These are phyloP conservation scores for Pestalotiopsis fici DNA, from an alignment of 2,329 filamentous ascomycete species.

Conservation along the genomic window DNA sequence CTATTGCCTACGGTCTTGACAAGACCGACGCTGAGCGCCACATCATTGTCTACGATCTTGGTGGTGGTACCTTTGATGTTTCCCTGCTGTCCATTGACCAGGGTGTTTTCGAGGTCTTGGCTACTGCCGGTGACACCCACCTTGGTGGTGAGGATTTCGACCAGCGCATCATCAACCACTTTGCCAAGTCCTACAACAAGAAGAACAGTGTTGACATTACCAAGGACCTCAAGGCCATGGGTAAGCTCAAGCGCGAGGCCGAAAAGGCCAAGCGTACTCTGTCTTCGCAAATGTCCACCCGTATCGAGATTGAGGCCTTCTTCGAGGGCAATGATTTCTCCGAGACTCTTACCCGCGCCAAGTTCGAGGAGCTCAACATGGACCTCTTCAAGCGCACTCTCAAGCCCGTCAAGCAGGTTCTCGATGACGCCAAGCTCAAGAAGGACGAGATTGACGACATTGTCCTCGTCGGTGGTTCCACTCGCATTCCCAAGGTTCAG, in stretches of 20 bases:
- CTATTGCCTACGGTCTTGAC: slow-evolving; percentile 91
- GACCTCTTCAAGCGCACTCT: slow-evolving; percentile 99
- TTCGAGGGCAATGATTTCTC: slow-evolving; percentile 97
- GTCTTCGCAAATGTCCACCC: slow-evolving; percentile 89
- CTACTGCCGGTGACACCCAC: slow-evolving; percentile 95
- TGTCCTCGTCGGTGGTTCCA: slow-evolving; percentile 96
- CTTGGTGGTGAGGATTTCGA: slow-evolving; percentile 99
- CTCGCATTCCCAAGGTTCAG: slow-evolving; percentile 98
- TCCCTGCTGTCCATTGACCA: slow-evolving; percentile 89
- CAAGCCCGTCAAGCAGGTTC: slow-evolving; percentile 97
- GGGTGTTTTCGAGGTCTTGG: slow-evolving; percentile 91
- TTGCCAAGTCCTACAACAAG: slow-evolving; percentile 98
- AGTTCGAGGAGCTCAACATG: slow-evolving; percentile 99
- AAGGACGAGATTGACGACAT: slow-evolving; percentile 96
- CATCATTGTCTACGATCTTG: slow-evolving; percentile 91
- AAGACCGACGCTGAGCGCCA: slow-evolving; percentile 82
- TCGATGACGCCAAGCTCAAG: slow-evolving; percentile 97
- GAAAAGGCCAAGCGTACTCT: slow-evolving; percentile 99
- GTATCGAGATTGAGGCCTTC: slow-evolving; percentile 97
- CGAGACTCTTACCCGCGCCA: slow-evolving; percentile 95
- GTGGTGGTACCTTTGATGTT: slow-evolving; percentile 94
- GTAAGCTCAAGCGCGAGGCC: slow-evolving; percentile 98
- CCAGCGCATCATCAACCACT: slow-evolving; percentile 94
- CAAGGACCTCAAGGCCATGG: slow-evolving; percentile 97
- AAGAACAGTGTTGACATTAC: slow-evolving; percentile 90